These are phyloP conservation scores for Picea abies DNA, from an alignment of 83 land plant species.

Conservation along the genomic window DNA sequence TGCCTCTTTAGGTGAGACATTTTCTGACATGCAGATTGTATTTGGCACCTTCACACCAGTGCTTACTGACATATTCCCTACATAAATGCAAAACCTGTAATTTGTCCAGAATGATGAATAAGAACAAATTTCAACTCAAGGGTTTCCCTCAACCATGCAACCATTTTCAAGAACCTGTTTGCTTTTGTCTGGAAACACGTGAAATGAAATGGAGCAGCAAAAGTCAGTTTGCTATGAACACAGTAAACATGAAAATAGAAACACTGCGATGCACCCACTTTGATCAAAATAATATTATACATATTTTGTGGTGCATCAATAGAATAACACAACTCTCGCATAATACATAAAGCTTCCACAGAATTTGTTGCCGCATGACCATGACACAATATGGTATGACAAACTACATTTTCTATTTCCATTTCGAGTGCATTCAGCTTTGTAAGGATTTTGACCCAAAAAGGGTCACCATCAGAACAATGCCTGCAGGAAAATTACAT, in stretches of 20 bases:
- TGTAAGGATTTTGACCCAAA: constrained; percentile 6
- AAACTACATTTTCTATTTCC: neutral
- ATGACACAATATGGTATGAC: constrained; percentile 1
- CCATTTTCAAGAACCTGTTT: neutral
- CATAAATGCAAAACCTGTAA: no score
- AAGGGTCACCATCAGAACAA: constrained; percentile 1
- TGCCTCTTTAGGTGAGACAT: no score
- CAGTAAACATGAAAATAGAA: neutral
- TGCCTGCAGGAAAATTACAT: constrained; percentile 11
- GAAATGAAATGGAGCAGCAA: constrained; percentile 1
- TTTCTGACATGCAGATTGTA: no score
- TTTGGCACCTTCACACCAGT: no score
- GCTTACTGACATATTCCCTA: no score
- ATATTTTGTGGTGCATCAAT: constrained; percentile 6
- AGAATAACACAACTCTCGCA: neutral
- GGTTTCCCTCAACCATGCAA: neutral
- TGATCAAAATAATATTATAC: constrained; percentile 10
- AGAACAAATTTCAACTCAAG: neutral
- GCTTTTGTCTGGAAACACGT: neutral
- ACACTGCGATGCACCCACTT: neutral
- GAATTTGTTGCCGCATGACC: neutral
- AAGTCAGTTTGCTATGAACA: neutral
- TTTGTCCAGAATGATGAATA: no score
- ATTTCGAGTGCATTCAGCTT: constrained; percentile 15
- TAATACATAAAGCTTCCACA: constrained; percentile 11